Evolutionary conservation across 192 early-diverging fungal genomes (phyloP).

Genomic region (Rhizoclosmatium globosum): DNA sequence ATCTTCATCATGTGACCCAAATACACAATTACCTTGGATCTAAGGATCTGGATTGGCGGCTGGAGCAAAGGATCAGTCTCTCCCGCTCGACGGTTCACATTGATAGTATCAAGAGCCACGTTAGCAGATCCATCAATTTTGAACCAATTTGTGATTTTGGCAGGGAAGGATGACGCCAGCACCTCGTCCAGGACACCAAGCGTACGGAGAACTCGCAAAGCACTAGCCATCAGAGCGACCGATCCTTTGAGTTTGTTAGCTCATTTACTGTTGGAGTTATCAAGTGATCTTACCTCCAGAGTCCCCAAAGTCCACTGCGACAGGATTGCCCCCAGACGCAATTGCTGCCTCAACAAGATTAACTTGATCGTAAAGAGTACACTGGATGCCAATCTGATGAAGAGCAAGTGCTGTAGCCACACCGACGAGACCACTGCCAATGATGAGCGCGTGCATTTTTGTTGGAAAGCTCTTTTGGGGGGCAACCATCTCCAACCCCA

Average conservation of each 20-base stretch:
- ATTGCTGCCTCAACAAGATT: constrained; percentile 9
- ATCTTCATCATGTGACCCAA: background rate
- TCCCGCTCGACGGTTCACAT: background rate
- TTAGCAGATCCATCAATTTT: background rate
- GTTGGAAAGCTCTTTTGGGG: too few relatives aligned
- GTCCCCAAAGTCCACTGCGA: constrained; percentile 22
- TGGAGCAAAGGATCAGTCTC: constrained; percentile 2
- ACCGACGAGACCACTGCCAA: constrained; percentile 26
- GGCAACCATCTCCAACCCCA: too few relatives aligned
- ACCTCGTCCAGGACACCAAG: constrained; percentile 34
- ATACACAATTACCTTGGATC: background rate
- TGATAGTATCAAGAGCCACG: background rate
- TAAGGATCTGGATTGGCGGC: background rate
- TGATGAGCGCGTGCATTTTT: constrained; percentile 10
- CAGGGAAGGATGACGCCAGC: background rate
- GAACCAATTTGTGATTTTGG: background rate
- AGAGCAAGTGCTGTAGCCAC: constrained; percentile 25
- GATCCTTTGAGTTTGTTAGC: background rate
- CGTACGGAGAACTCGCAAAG: constrained; percentile 15
- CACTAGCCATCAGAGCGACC: constrained; percentile 20
- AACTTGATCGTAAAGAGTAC: constrained; percentile 29
- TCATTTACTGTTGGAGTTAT: too few relatives aligned
- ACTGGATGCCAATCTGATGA: background rate
- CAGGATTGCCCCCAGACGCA: background rate
- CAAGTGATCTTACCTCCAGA: constrained; percentile 9